Base-by-base conservation (phyloP, 441 rosid genomes). In the Gossypium gossypioides region DNA sequence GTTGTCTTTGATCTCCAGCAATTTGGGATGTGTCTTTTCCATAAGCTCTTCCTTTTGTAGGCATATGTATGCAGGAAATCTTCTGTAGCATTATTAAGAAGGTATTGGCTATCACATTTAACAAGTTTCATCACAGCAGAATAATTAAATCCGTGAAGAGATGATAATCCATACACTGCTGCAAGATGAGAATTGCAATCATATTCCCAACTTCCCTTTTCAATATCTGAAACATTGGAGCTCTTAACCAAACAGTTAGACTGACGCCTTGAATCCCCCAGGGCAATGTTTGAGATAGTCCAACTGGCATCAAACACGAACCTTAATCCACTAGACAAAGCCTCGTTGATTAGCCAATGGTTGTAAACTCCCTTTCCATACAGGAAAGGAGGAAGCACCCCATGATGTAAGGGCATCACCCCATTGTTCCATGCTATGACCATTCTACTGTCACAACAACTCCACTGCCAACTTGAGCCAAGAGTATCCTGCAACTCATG, bases 361-460 rank as follows among this genome's bases (percentile, higher is more conserved):
- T 81, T 84, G 69, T 89, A 83, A 72, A 84, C 83, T 67, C 93
- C 95, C 73, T 86, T 88, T 69, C 87, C 89, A 59, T 78, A 89
- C 75, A 95, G 77, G 78, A 95, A 95, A 56, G 97, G 96, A 46
- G 99, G 99, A 75, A 91, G 84, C 5, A 88, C 91, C 68, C 92
- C 96, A 71, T 84, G 81, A 66, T 91, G 85, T 64, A 91, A 82
- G 22, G 96, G 92, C 10, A 75, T 3, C 65, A 80, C 83, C 29
- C 80, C 73, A 50, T 76, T 84, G 80, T 89, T 95, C 99, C 98
- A 95, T 3, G 98, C 99, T 80, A 86, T 65, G 19, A 91, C 78
- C 85, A 85, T 78, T 75, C 76, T 88, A 75, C 80, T 77, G 55
- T 87, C 82, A 64, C 82, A 82, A 75, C 69, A 74, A 80, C 78